Evolutionary conservation across 1,139 yeast species (phyloP).

Genomic region (Meyerozyma sp.): DNA sequence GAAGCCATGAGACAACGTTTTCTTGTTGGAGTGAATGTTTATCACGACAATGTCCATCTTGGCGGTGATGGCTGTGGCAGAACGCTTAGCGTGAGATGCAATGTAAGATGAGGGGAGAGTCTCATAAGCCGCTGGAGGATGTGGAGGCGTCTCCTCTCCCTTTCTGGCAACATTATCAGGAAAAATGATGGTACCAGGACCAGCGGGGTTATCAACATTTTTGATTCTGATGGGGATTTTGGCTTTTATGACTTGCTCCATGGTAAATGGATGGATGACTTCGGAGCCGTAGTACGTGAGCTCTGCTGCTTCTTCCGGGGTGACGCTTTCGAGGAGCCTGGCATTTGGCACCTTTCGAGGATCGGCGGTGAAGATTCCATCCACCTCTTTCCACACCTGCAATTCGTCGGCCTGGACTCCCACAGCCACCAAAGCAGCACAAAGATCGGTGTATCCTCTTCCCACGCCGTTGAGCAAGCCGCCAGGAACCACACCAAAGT

Average conservation of each 20-base stretch:
- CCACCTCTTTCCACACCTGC: slow-evolving; percentile 98
- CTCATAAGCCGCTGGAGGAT: slow-evolving; percentile 79
- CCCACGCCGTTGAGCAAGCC: slow-evolving; percentile 91
- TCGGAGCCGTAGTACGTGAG: slow-evolving; percentile 96
- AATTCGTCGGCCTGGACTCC: slow-evolving; percentile 89
- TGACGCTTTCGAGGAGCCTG: slow-evolving; percentile 75
- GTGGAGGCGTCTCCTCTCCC: slow-evolving; percentile 90
- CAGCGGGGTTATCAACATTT: slow-evolving; percentile 88
- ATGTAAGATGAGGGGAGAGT: slow-evolving; percentile 42
- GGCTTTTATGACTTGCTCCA: slow-evolving; percentile 97
- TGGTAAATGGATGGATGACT: slow-evolving; percentile 96
- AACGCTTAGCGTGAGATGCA: slow-evolving; percentile 51
- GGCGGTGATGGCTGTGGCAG: slow-evolving; percentile 96
- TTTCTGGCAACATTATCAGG: slow-evolving; percentile 83
- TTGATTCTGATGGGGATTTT: slow-evolving; percentile 94
- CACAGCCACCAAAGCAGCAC: slow-evolving; percentile 95
- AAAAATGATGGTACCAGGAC: slow-evolving; percentile 87
- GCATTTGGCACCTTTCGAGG: slow-evolving; percentile 94
- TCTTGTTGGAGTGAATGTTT: slow-evolving; percentile 89
- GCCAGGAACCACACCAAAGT: slow-evolving; percentile 91
- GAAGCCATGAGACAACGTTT: slow-evolving; percentile 91
- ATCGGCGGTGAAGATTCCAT: slow-evolving; percentile 97
- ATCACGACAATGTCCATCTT: slow-evolving; percentile 88
- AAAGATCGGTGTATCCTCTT: slow-evolving; percentile 93
- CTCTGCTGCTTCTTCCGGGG: slow-evolving; percentile 98